A percentile compares a stretch with the other conserved stretches of the same genome.
phyloP scores from a whole-genome alignment of 2,329 filamentous ascomycete species.

The Colletotrichum noveboracense region DNA sequence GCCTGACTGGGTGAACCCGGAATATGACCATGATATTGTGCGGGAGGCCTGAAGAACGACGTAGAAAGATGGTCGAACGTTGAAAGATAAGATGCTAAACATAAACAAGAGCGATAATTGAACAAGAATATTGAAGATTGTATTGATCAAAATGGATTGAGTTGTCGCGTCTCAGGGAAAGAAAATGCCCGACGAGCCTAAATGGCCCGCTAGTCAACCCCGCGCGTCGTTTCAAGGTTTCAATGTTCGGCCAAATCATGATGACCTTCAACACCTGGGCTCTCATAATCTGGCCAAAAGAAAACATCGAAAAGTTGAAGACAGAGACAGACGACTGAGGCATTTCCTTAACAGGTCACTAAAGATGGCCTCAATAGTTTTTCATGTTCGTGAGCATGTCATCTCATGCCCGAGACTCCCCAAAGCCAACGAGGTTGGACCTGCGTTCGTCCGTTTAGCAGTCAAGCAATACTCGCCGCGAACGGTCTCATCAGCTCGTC shows the following conservation, averaged over 20 bases:
- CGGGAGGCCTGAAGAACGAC: too few relatives aligned
- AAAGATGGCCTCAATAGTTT: neutral
- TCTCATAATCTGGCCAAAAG: neutral
- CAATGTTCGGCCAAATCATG: neutral
- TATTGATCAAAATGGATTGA: neutral
- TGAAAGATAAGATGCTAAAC: too few relatives aligned
- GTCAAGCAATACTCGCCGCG: neutral
- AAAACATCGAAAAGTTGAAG: neutral
- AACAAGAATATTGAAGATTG: too few relatives aligned
- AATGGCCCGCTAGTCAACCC: neutral
- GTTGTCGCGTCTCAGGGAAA: neutral
- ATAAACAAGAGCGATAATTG: neutral
- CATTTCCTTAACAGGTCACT: accelerated
- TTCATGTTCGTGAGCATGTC: neutral
- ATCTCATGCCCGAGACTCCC: neutral
- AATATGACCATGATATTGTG: slow-evolving; percentile 31
- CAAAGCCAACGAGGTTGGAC: neutral
- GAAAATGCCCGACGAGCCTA: neutral
- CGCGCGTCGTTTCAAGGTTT: neutral
- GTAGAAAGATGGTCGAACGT: too few relatives aligned
- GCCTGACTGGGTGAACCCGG: slow-evolving; percentile 52
- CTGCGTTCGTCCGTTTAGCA: neutral
- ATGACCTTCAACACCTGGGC: neutral
- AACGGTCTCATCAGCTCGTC: neutral
- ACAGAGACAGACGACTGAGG: accelerated